Conservation (phyloP, 345 rosid genomes). For the Gossypium bickii region DNA sequence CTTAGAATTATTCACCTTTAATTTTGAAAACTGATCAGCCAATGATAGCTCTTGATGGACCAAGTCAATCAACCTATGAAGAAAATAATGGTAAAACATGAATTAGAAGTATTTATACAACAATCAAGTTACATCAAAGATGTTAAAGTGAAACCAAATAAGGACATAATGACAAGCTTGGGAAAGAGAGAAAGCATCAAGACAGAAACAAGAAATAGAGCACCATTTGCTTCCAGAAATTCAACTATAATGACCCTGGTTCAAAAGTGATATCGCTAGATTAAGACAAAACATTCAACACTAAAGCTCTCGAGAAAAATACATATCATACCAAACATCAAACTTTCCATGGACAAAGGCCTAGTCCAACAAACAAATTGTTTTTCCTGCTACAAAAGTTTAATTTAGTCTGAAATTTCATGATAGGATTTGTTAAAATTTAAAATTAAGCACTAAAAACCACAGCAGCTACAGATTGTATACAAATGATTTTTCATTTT, state of each 20-base stretch:
- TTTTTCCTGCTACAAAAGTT: not conserved
- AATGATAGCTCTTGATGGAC: conserved; percentile 83
- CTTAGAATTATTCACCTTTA: conserved; percentile 56
- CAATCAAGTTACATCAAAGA: not conserved
- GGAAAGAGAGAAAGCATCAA: not conserved
- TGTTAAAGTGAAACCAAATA: not conserved
- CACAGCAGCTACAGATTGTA: not conserved
- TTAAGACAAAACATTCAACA: not conserved
- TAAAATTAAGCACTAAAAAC: not conserved
- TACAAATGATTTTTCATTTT: not conserved
- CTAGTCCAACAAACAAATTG: not conserved
- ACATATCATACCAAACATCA: not conserved
- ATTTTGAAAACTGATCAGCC: conserved; percentile 80
- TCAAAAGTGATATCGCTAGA: not conserved
- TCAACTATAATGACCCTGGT: not conserved
- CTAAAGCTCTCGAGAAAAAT: not conserved
- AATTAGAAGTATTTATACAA: not conserved
- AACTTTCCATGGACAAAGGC: not conserved
- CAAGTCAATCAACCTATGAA: conserved; percentile 77
- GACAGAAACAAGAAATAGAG: not conserved
- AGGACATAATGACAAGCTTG: not conserved
- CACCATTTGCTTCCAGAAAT: not conserved
- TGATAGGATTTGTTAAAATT: not conserved
- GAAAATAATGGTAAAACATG: conserved; percentile 1
- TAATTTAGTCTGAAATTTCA: not conserved